These are phyloP conservation scores for Boletus subparvulus DNA, from an alignment of 768 basidiomycete genomes.

Conservation along the genomic window DNA sequence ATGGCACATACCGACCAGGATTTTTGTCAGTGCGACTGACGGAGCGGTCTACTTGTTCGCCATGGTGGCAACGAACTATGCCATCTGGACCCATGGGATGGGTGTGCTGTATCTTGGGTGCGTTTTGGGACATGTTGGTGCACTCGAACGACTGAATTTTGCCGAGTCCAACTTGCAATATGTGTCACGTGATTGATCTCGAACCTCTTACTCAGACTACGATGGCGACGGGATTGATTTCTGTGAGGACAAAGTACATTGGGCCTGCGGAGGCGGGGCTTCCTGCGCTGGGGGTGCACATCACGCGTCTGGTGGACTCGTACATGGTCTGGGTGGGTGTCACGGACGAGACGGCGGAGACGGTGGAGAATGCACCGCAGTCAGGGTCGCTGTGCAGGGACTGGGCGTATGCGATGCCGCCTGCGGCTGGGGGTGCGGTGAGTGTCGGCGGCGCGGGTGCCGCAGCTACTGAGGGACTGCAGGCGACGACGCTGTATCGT, in stretches of 20 bases:
- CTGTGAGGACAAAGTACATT: constrained; percentile 50
- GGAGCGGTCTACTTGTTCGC: constrained; percentile 17
- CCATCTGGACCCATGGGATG: constrained; percentile 31
- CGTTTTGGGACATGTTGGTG: neutral
- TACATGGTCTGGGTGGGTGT: constrained; percentile 83
- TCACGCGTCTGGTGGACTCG: constrained; percentile 65
- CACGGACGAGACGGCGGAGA: constrained; percentile 47
- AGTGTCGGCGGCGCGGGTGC: constrained; percentile 6
- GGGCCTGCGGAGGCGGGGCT: constrained; percentile 48
- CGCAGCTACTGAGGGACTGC: constrained; percentile 2
- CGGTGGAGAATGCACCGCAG: constrained; percentile 47
- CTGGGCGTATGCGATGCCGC: constrained; percentile 85
- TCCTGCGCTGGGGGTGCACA: constrained; percentile 63
- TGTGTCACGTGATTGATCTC: constrained; percentile 21
- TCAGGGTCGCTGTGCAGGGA: constrained; percentile 64
- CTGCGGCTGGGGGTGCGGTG: constrained; percentile 26
- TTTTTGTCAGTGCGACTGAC: constrained; percentile 35
- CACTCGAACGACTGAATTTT: neutral
- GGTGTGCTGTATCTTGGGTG: constrained; percentile 11
- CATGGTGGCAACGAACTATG: constrained; percentile 37
- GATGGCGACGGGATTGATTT: constrained; percentile 28
- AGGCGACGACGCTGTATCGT: constrained; percentile 64
- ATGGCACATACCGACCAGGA: constrained; percentile 36
- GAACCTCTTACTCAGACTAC: neutral
- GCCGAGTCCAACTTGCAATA: neutral